Conservation (phyloP, 208 protist genomes). For the Strigomonas culicis region DNA sequence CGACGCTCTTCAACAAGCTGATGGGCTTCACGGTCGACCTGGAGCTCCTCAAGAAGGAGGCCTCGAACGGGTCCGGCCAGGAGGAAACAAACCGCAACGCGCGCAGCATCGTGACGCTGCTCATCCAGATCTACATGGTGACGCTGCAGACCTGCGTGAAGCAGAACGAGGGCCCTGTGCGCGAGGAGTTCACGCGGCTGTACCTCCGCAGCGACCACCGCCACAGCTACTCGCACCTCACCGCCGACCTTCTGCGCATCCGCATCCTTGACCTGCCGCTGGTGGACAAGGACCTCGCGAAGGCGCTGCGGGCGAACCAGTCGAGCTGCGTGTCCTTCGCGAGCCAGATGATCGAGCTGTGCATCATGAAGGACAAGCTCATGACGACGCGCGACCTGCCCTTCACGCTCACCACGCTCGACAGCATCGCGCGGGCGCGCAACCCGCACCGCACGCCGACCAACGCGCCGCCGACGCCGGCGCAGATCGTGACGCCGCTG, state of each 20-base stretch:
- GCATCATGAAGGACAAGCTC: constrained; percentile 82
- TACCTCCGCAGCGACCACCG: constrained; percentile 63
- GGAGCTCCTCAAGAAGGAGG: background rate
- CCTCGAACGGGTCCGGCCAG: background rate
- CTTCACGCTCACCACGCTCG: constrained; percentile 69
- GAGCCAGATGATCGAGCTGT: constrained; percentile 59
- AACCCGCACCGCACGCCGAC: constrained; percentile 18
- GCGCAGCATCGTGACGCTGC: constrained; percentile 19
- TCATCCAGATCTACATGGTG: constrained; percentile 75
- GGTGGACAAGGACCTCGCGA: constrained; percentile 87
- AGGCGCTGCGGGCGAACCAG: constrained; percentile 30
- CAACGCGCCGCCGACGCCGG: constrained; percentile 17
- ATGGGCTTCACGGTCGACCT: background rate
- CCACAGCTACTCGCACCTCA: constrained; percentile 65
- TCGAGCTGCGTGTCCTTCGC: constrained; percentile 67
- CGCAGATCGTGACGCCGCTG: constrained; percentile 40
- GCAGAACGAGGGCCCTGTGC: constrained; percentile 55
- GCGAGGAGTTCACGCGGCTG: constrained; percentile 70
- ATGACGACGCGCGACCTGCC: constrained; percentile 52
- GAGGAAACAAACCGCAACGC: background rate
- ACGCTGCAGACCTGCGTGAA: constrained; percentile 72
- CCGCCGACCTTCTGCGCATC: constrained; percentile 77
- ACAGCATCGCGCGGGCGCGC: constrained; percentile 51
- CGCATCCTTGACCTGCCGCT: constrained; percentile 82
- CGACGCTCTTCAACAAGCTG: background rate